Conservation (phyloP, 768 basidiomycete species). For the Lentinula sp. region DNA sequence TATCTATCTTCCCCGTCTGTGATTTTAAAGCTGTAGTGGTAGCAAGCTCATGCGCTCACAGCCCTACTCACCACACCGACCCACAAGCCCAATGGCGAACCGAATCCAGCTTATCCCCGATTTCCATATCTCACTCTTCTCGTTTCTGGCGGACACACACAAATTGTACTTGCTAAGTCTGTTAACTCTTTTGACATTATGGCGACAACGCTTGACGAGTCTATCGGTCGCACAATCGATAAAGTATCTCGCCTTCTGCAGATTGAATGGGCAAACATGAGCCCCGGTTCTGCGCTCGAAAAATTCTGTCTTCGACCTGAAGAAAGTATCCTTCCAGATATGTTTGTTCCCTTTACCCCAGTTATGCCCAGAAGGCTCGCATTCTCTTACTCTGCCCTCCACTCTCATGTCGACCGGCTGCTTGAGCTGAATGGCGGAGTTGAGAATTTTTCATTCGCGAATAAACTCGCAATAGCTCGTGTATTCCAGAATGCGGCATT, state of each 20-base stretch:
- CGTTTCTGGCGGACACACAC: constrained; percentile 91
- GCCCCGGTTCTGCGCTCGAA: constrained; percentile 81
- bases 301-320: constrained; percentile 43
- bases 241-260: constrained; percentile 69
- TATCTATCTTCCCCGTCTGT: neutral
- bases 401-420: constrained; percentile 61
- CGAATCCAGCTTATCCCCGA: constrained; percentile 29
- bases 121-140: constrained; percentile 90
- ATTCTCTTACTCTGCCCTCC: constrained; percentile 80
- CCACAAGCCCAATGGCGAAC: constrained; percentile 1
- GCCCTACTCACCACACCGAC: constrained; percentile 54
- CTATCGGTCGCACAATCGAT: constrained; percentile 78
- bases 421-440: constrained; percentile 39
- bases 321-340: constrained; percentile 18
- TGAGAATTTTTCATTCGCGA: constrained; percentile 28
- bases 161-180: constrained; percentile 71
- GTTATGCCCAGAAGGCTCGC: constrained; percentile 48
- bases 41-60: constrained; percentile 94
- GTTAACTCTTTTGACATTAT: constrained; percentile 56
- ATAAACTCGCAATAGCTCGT: constrained; percentile 49
- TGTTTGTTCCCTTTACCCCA: constrained; percentile 34
- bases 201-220: constrained; percentile 68
- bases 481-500: constrained; percentile 72
- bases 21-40: constrained; percentile 5
- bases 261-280: constrained; percentile 55